Conservation (phyloP, 371 early-diverging fungal species). For the Mucor irregularis region DNA sequence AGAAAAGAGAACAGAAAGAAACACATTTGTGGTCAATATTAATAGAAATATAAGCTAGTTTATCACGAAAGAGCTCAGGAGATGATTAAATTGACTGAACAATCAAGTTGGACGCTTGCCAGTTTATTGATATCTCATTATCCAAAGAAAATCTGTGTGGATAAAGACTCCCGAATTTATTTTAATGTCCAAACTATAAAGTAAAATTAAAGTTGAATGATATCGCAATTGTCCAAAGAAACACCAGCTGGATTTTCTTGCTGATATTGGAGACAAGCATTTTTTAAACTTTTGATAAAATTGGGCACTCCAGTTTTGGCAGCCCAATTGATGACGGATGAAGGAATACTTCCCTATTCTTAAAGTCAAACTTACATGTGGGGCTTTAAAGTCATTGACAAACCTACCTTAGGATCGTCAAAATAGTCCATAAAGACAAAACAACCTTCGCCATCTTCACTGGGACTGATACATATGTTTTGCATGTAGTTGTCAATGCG, state of each 20-base stretch:
- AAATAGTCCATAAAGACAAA: constrained; percentile 50
- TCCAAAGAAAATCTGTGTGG: too few relatives aligned
- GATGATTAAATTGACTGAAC: too few relatives aligned
- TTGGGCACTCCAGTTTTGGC: constrained; percentile 49
- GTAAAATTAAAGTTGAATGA: constrained; percentile 4
- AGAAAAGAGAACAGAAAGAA: too few relatives aligned
- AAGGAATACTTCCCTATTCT: constrained; percentile 45
- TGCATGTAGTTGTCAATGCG: constrained; percentile 52
- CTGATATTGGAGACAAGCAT: constrained; percentile 24
- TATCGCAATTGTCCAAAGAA: background rate
- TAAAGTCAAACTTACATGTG: background rate
- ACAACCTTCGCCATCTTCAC: constrained; percentile 39
- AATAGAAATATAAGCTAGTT: too few relatives aligned
- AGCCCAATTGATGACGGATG: constrained; percentile 50
- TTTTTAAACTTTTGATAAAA: constrained; percentile 30
- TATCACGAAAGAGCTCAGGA: too few relatives aligned
- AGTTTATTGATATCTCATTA: too few relatives aligned
- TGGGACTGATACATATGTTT: constrained; percentile 41
- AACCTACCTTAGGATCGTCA: constrained; percentile 53
- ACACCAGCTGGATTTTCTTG: constrained; percentile 16
- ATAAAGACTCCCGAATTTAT: too few relatives aligned
- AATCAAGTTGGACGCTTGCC: too few relatives aligned
- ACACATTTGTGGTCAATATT: too few relatives aligned
- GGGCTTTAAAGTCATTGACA: constrained; percentile 4
- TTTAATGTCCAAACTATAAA: too few relatives aligned